Evolutionary conservation across 371 early-diverging fungal genomes (phyloP).

Genomic region (Actinomortierella wolfii): DNA sequence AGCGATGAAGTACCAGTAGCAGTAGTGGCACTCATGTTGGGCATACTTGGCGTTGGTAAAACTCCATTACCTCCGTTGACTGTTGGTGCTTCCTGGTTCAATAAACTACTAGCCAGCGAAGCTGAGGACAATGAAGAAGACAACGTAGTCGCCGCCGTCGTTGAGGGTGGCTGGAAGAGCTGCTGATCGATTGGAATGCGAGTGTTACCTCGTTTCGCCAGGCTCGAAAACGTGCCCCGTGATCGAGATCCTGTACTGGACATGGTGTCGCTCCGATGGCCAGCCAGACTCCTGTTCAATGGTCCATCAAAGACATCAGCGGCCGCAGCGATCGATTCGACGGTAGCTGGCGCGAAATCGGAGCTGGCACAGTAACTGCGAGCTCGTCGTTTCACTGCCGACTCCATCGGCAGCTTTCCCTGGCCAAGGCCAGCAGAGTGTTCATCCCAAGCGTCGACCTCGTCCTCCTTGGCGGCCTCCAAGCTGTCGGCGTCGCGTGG

Average conservation of each 20-base stretch:
- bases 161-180: constrained; percentile 21
- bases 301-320: no score
- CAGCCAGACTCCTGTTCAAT: no score
- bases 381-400: background rate
- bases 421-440: constrained; percentile 27
- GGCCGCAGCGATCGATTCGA: no score
- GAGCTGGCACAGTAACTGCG: background rate
- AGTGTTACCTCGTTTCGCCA: constrained; percentile 25
- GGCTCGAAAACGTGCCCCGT: constrained; percentile 29
- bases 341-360: no score
- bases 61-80: no score
- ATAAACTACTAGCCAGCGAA: no score
- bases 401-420: constrained; percentile 24
- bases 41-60: no score
- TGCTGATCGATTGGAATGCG: constrained; percentile 15
- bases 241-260: constrained; percentile 17
- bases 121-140: no score
- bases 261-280: background rate
- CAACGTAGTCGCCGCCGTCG: no score
- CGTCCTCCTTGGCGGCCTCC: constrained; percentile 27
- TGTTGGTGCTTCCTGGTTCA: no score
- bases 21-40: no score
- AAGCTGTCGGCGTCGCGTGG: constrained; percentile 15
- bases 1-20: no score
- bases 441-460: constrained; percentile 37